These are phyloP conservation scores for Rhizopogon vulgaris DNA, from an alignment of 768 basidiomycete genomes.

Conservation along the genomic window DNA sequence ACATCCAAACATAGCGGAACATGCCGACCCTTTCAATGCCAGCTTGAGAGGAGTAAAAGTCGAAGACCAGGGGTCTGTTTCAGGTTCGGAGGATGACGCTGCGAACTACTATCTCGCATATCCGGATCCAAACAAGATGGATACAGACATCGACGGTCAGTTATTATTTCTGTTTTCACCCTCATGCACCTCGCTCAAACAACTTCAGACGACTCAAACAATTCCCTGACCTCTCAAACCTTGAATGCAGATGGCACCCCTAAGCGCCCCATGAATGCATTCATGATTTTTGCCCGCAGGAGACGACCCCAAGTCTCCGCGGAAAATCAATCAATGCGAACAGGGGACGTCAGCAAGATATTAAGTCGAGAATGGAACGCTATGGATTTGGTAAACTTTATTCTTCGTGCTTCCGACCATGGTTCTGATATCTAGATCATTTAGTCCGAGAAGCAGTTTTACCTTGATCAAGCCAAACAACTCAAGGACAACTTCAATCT, in stretches of 20 bases:
- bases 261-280: constrained; percentile 89
- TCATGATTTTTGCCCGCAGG: constrained; percentile 87
- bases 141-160: constrained; percentile 43
- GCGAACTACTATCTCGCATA: constrained; percentile 27
- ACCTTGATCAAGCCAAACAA: constrained; percentile 80
- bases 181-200: constrained; percentile 10
- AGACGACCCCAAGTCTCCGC: constrained; percentile 79
- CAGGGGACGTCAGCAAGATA: constrained; percentile 86
- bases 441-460: constrained; percentile 80
- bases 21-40: constrained; percentile 19
- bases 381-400: constrained; percentile 60
- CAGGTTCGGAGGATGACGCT: constrained; percentile 51
- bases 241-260: constrained; percentile 85
- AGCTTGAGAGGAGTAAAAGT: constrained; percentile 22
- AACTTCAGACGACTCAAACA: constrained; percentile 32
- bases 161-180: constrained; percentile 2
- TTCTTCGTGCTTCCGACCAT: neutral
- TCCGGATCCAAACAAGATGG: constrained; percentile 34
- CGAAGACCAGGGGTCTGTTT: constrained; percentile 46
- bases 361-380: constrained; percentile 81
- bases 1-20: constrained; percentile 22
- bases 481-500: constrained; percentile 82
- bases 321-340: constrained; percentile 86
- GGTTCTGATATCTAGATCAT: constrained; percentile 4
- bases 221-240: constrained; percentile 65